Evolutionary conservation across 2,329 filamentous ascomycete species (phyloP), one percentile per base, ranked within the genome.

Genomic region (Aureobasidium sp.): DNA sequence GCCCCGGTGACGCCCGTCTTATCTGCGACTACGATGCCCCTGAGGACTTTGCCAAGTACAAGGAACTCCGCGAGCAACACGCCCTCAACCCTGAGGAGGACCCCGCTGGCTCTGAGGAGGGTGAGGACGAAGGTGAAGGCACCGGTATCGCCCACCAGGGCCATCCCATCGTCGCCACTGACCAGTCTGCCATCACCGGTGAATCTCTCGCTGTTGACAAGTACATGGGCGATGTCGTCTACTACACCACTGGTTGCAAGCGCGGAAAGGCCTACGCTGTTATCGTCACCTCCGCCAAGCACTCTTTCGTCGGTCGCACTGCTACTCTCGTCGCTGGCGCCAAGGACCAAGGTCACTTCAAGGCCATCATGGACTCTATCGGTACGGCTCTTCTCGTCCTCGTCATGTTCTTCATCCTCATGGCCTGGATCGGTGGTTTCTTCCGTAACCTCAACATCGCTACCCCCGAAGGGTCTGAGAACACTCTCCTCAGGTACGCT

Each of bases 241-340:
- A 89, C 81, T 90, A 90, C 79, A 90, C 88, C 65, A 90, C 88
- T 66, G 87, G 88, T 69, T 90, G 88, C 81, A 91, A 90, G 82
- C 87, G 88, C 73, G 87, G 88, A 71, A 89, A 89, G 78, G 85
- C 86, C 64, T 90, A 87, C 74, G 85, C 81, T 70, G 81, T 91
- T 65, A 82, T 85, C 70, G 82, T 82, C 63, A 83, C 85, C 67
- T 84, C 85, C 65, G 88, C 88, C 61, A 84, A 82, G 72, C 81
- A 83, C 76, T 90, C 87, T 63, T 91, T 90, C 78, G 87, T 90
- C 74, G 88, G 88, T 77, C 85, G 84, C 74, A 90, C 87, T 68
- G 88, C 88, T 65, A 82, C 83, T 68, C 81, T 90, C 57, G 87
- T 90, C 56, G 84, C 89, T 77, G 87, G 87, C 67, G 87, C 88